Evolutionary conservation across 169 alveolate species (phyloP).

Genomic region (Nephromyces sp.): DNA sequence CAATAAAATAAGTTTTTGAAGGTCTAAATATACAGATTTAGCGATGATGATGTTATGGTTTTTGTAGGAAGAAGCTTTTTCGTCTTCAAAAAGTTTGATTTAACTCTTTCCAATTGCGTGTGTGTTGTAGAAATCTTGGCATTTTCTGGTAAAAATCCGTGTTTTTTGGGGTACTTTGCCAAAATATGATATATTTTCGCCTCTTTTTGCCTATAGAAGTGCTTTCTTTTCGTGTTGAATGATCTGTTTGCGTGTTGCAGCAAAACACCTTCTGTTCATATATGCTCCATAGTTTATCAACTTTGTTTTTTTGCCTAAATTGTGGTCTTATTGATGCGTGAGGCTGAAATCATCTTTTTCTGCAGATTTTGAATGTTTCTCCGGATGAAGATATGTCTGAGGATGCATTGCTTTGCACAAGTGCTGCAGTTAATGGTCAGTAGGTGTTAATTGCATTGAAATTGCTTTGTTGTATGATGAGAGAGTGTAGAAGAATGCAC

Average conservation of each 20-base stretch:
- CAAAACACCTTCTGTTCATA: not conserved
- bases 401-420: constrained; percentile 66
- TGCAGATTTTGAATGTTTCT: constrained; percentile 1
- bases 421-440: constrained; percentile 55
- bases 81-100: too few species aligned
- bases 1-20: too few species aligned
- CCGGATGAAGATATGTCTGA: constrained; percentile 29
- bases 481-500: too few species aligned
- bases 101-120: too few species aligned
- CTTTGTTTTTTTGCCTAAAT: not conserved
- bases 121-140: too few species aligned
- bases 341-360: not conserved
- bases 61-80: too few species aligned
- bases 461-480: too few species aligned
- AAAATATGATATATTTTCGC: too few species aligned
- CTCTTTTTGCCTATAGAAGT: not conserved
- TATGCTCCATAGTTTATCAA: not conserved
- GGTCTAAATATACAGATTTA: too few species aligned
- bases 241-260: not conserved
- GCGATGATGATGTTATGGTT: too few species aligned
- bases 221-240: not conserved
- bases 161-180: too few species aligned
- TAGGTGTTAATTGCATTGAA: not conserved
- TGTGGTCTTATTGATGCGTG: not conserved
- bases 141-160: not conserved